Base-by-base conservation (phyloP, 2,329 filamentous ascomycete genomes). In the Aaosphaeria arxii region DNA sequence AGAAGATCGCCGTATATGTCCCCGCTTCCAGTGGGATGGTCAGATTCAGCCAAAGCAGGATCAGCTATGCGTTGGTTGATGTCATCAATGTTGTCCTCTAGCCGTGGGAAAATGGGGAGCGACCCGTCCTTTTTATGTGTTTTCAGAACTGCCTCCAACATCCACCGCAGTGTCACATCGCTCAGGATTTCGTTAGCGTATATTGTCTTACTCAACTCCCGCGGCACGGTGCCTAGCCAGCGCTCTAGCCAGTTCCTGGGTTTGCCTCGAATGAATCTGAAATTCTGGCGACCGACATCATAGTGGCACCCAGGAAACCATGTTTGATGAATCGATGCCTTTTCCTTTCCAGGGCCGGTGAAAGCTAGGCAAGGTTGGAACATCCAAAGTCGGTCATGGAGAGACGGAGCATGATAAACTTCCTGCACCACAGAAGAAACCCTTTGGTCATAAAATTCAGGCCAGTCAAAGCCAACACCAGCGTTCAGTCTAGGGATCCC, bases 261-360 rank as follows among this genome's bases (percentile, higher is more conserved):
- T 17, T 54, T 56, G 41, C 61, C 57, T 1, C 66, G 50, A 3
- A 70, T 41, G 46, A 70, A 71, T 29, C 66, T 58, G 47, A 69
- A 71, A 0, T 58, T 58, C 50, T 69, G 63, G 11, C 67, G 59
- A 1, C 67, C 67, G 13, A 70, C 35, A 43, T 71, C 67, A 48
- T 70, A 70, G 38, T 71, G 67, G n/a, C 61, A 63, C 29, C 67
- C 67, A 2, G 67, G 67, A 31, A 71, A 69, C 67, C 66, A 71
- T 28, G 48, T 52, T 43, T 70, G 66, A 28, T 59, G 50, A 3
- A 69, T 58, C 0, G 51, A 36, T 0, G 56, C 46, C 13, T 53
- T 55, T 1, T 48, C 51, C 4, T 48, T 47, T 0, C 45, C 51
- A 6, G 43, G 39, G 24, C 49, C 49, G 17, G 58, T 49, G 28